phyloP scores from a whole-genome alignment of 306 rosid genomes.

The Dryas drummondii region DNA sequence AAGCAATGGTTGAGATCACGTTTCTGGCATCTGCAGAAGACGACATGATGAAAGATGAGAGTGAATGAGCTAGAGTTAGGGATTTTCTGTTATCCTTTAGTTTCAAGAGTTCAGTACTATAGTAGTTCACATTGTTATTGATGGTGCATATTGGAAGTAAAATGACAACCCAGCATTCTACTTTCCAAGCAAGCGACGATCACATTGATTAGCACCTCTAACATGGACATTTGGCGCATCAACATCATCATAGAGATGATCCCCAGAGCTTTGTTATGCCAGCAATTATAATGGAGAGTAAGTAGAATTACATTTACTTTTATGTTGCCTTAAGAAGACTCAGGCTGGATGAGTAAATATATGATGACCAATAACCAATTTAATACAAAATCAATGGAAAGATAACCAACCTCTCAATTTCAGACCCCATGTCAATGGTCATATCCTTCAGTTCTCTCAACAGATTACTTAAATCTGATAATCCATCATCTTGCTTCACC shows the following conservation, averaged over 20 bases:
- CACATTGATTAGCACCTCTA: slow-evolving; percentile 65
- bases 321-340: not conserved
- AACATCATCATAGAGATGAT: slow-evolving; percentile 50
- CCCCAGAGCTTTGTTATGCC: slow-evolving; percentile 63
- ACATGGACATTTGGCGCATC: slow-evolving; percentile 61
- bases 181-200: slow-evolving; percentile 74
- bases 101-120: too few species aligned
- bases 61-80: too few species aligned
- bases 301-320: not conserved
- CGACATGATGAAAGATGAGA: too few species aligned
- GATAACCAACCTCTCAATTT: slow-evolving; percentile 70
- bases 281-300: slow-evolving; percentile 34
- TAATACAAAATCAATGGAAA: not conserved
- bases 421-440: slow-evolving; percentile 95
- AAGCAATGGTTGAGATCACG: too few species aligned
- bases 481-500: slow-evolving; percentile 85
- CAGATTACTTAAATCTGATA: slow-evolving; percentile 69
- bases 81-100: too few species aligned
- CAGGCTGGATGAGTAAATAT: not conserved
- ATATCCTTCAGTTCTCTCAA: slow-evolving; percentile 88
- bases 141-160: too few species aligned
- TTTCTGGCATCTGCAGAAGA: too few species aligned
- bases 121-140: too few species aligned
- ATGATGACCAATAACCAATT: not conserved
- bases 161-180: slow-evolving; percentile 26